Conservation (phyloP, 768 basidiomycete species). For the Gloeopeniophorella convolvens region DNA sequence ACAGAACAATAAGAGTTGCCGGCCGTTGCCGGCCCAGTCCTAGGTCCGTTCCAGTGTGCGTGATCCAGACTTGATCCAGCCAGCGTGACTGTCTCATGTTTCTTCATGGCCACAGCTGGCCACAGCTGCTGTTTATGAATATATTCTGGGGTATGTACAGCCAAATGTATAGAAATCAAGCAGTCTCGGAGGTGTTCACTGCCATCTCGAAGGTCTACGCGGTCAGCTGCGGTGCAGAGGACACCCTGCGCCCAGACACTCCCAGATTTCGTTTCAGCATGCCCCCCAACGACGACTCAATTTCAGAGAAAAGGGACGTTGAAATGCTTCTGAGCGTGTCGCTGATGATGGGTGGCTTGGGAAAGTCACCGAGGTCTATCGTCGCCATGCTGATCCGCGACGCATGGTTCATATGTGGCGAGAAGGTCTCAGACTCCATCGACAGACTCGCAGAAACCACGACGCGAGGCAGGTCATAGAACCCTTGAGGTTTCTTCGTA, state of each 20-base stretch:
- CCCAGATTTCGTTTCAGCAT: not conserved
- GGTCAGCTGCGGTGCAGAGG: slow-evolving; percentile 5
- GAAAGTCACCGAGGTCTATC: slow-evolving; percentile 16
- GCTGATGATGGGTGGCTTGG: slow-evolving; percentile 6
- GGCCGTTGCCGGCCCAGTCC: not conserved
- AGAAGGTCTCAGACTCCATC: not conserved
- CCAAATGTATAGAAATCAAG: too few species aligned
- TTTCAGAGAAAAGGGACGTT: slow-evolving; percentile 5
- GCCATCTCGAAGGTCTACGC: too few species aligned
- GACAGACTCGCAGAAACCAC: slow-evolving; percentile 11
- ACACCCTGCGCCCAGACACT: slow-evolving; percentile 1
- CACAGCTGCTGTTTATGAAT: too few species aligned
- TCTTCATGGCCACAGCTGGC: too few species aligned
- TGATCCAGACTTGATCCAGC: not conserved
- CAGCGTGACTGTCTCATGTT: not conserved
- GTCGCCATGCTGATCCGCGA: slow-evolving; percentile 10
- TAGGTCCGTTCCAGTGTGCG: not conserved
- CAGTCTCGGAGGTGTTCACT: too few species aligned
- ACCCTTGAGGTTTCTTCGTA: not conserved
- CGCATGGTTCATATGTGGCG: not conserved
- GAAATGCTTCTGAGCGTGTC: not conserved
- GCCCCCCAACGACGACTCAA: slow-evolving; percentile 7
- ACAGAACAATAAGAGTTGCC: not conserved
- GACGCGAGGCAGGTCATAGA: slow-evolving; percentile 13
- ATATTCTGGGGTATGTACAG: too few species aligned